phyloP scores from a whole-genome alignment of 1,139 yeast species.

The Yamadazyma friedrichii region DNA sequence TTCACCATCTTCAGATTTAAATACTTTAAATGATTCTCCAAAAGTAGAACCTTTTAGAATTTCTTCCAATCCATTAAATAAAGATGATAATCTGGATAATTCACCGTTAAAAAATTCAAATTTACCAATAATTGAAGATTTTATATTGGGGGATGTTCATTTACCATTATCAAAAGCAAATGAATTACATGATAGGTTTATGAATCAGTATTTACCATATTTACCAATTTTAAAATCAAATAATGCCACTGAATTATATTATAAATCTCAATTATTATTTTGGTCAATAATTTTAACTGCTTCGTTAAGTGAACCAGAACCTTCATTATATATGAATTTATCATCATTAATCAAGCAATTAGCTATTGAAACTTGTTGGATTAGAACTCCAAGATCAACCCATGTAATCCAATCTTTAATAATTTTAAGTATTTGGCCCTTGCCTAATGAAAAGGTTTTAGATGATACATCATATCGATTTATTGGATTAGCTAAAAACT shows the following conservation, averaged over 20 bases:
- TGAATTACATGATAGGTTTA: conserved; percentile 67
- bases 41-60: conserved; percentile 5
- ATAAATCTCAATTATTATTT: conserved; percentile 79
- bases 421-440: conserved; percentile 85
- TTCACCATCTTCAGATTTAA: conserved; percentile 8
- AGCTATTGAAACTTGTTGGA: conserved; percentile 93
- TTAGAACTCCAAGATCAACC: conserved; percentile 88
- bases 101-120: conserved; percentile 18
- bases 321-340: conserved; percentile 71
- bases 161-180: conserved; percentile 67
- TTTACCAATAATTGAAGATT: conserved; percentile 41
- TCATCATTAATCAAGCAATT: conserved; percentile 80
- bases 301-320: conserved; percentile 83
- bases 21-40: conserved; percentile 7
- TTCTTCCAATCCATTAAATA: conserved; percentile 7
- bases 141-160: conserved; percentile 70
- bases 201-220: conserved; percentile 66
- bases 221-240: conserved; percentile 75
- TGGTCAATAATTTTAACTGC: conserved; percentile 93
- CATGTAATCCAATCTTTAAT: conserved; percentile 89
- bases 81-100: conserved; percentile 19
- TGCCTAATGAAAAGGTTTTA: conserved; percentile 88
- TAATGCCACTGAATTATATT: conserved; percentile 74
- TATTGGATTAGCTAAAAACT: conserved; percentile 79
- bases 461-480: conserved; percentile 92